Evolutionary conservation across 2,329 filamentous ascomycete genomes (phyloP), one percentile per base, ranked within the genome.

Genomic region (Hymenoscyphus albidus): DNA sequence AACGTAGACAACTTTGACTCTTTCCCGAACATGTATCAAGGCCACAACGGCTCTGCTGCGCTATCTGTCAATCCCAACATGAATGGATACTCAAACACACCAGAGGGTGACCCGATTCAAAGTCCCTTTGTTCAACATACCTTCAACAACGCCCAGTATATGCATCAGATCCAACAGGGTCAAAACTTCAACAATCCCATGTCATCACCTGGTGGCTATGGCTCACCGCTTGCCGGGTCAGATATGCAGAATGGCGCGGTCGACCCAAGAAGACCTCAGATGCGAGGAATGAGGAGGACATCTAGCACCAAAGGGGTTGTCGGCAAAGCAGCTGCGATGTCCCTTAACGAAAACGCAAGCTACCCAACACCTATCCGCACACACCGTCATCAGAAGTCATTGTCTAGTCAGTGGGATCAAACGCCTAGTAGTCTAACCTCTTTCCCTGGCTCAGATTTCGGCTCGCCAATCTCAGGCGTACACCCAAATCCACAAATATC

Each of bases 391-490:
- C 89, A 93, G 70, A 95, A 96, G 79, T 91, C 90, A 16, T 83
- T 92, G 38, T 93, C 92, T n/a, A 89, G 87, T 65, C 92, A 95
- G 74, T 97, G 93, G 91, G 90, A 96, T 71, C 90, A 91, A 69
- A 96, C 92, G 0, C 91, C 93, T 2, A 89, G 88, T 67, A 96
- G 91, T 75, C 84, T 91, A 31, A 89, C 91, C 38, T 96, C 93
- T 9, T 96, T 92, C 75, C 88, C 92, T 60, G 93, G 94, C 68
- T 97, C 94, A 0, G 92, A 92, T 1, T 92, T 96, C 70, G 90
- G 91, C 6, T 97, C 94, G 0, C 94, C 94, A 2, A 83, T 90
- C 73, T 85, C 87, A 71, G 83, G 85, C 32, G 82, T 91, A 75
- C 84, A 86, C 68, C 73, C 74, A 38, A 88, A 88, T 70, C 85